A percentile compares a stretch with the other conserved stretches of the same genome.
Conservation (phyloP, 2,329 filamentous ascomycete species). For the Elsinoe necatrix region DNA sequence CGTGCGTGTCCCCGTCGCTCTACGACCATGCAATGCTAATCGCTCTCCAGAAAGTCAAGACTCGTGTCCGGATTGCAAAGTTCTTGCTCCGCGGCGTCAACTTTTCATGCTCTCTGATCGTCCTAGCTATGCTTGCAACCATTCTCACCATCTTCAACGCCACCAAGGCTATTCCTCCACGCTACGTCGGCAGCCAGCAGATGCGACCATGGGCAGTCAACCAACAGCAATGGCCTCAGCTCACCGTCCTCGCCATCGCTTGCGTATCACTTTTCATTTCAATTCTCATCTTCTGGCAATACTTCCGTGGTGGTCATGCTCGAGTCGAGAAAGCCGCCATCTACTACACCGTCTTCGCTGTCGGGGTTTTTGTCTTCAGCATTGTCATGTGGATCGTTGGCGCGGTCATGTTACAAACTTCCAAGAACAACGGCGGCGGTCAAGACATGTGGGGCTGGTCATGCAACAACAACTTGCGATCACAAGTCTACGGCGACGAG, state of each 20-base stretch:
- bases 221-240: slow-evolving; percentile 83
- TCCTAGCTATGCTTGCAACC: slow-evolving; percentile 81
- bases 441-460: slow-evolving; percentile 98
- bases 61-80: slow-evolving; percentile 84
- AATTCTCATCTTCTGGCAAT: slow-evolving; percentile 70
- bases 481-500: slow-evolving; percentile 67
- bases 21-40: slow-evolving; percentile 28
- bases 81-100: slow-evolving; percentile 90
- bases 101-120: slow-evolving; percentile 93
- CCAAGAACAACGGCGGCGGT: slow-evolving; percentile 61
- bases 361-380: slow-evolving; percentile 88
- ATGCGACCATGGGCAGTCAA: slow-evolving; percentile 75
- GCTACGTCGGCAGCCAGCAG: slow-evolving; percentile 48
- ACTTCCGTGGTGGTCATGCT: slow-evolving; percentile 79
- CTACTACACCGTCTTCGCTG: slow-evolving; percentile 91
- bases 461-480: slow-evolving; percentile 80
- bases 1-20: slow-evolving; percentile 52
- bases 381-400: slow-evolving; percentile 87
- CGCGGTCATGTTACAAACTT: slow-evolving; percentile 73
- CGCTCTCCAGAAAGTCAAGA: slow-evolving; percentile 71
- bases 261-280: slow-evolving; percentile 74
- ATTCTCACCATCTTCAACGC: slow-evolving; percentile 89
- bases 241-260: slow-evolving; percentile 68
- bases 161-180: slow-evolving; percentile 62
- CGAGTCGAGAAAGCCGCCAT: slow-evolving; percentile 87